phyloP scores from a whole-genome alignment of 177 flowering plant species.

The Tripterygium wilfordii region DNA sequence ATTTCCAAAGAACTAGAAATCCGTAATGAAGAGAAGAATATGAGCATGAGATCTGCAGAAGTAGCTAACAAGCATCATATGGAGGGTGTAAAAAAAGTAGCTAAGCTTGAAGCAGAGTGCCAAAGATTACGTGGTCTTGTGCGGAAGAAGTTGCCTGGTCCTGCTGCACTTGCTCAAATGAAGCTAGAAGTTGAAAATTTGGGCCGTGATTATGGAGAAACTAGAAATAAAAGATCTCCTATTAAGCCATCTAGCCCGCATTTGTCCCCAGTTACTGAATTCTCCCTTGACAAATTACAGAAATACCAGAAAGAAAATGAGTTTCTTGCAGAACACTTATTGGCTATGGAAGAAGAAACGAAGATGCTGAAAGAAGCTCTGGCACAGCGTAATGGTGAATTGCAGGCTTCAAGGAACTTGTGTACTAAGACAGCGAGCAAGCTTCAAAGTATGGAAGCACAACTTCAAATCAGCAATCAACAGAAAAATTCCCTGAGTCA shows the following conservation, averaged over 20 bases:
- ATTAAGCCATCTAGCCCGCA: constrained; percentile 48
- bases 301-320: constrained; percentile 79
- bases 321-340: constrained; percentile 68
- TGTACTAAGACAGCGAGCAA: constrained; percentile 77
- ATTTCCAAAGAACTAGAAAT: constrained; percentile 83
- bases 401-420: constrained; percentile 79
- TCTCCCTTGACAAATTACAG: constrained; percentile 55
- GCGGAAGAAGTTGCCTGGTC: constrained; percentile 91
- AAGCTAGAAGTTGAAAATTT: constrained; percentile 81
- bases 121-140: constrained; percentile 93
- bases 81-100: constrained; percentile 86
- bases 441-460: constrained; percentile 77
- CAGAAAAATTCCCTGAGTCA: constrained; percentile 44
- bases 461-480: constrained; percentile 35
- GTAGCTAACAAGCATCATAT: constrained; percentile 80
- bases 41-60: constrained; percentile 86
- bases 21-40: constrained; percentile 90
- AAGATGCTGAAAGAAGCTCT: constrained; percentile 96
- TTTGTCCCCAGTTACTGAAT: constrained; percentile 44
- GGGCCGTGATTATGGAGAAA: constrained; percentile 72
- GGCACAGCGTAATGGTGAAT: constrained; percentile 82
- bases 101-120: constrained; percentile 91
- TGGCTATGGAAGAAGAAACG: constrained; percentile 95
- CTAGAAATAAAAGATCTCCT: constrained; percentile 58
- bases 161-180: constrained; percentile 98